Evolutionary conservation across 148 eudicot species (phyloP), one percentile per base, ranked within the genome.

Genomic region (Rhododendron molle): DNA sequence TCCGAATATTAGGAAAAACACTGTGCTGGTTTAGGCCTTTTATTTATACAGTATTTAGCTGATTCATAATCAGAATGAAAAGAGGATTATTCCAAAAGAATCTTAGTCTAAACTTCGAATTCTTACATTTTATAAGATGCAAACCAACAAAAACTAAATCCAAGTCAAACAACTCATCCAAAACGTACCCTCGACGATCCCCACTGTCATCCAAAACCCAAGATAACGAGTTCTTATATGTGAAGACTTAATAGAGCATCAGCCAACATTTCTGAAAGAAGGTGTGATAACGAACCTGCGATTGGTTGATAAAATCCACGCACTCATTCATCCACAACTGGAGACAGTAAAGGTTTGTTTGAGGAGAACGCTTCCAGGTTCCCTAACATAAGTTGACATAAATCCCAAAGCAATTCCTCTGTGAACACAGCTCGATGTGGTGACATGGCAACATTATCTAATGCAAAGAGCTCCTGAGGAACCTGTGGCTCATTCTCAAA

Each of bases 301-400:
- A 20, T n/a, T 44, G 26, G 38, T 38, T 62, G 65, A 81, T 43
- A 10, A 26, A 77, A 54, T 32, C 4, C 73, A 86, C 23, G 32
- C 40, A 34, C 40, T 85, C 85, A 87, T 38, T 84, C 88, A 15
- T 84, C 49, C 28, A 88, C 36, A 30, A 93, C 89, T 8, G 80
- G 88, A 82, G 93, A 85, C 21, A 86, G 78, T 82, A 95, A 88
- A n/a, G 93, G 94, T 49, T 87, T 85, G 78, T 89, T 85, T 1
- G 91, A 87, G 88, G 94, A 95, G 86, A 92, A 94, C 67, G 96
- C 98, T 54, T 90, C 89, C 73, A 94, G 83, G 85, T 95, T 95
- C 50, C 89, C 94, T 7, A 76, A 65, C 43, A 93, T 52, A 47
- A 87, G 90, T 30, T 95, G 87, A 71, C 44, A 90, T 43, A 87